Conservation (phyloP, 768 basidiomycete species). For the Lyophyllum decastes region DNA sequence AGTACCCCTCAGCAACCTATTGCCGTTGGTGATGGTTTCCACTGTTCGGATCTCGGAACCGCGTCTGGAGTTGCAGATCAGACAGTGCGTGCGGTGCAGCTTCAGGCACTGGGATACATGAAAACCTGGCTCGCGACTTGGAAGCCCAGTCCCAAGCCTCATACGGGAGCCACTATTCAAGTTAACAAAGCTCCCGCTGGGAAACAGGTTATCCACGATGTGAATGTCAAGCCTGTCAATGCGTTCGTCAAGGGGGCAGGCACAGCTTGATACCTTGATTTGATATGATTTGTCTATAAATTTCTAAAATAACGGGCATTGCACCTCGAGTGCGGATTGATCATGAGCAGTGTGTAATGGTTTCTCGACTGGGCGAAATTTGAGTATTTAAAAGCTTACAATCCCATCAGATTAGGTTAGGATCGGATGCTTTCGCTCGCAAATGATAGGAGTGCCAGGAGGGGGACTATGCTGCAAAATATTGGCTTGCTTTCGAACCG, state of each 20-base stretch:
- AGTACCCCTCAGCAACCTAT: slow-evolving; percentile 61
- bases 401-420: no score
- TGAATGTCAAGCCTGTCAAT: slow-evolving; percentile 30
- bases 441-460: no score
- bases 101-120: slow-evolving; percentile 51
- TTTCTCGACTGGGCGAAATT: no score
- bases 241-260: slow-evolving; percentile 35
- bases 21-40: slow-evolving; percentile 62
- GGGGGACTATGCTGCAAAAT: no score
- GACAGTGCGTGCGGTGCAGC: slow-evolving; percentile 56
- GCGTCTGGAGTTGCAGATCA: slow-evolving; percentile 44
- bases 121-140: slow-evolving; percentile 58
- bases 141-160: slow-evolving; percentile 22
- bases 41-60: slow-evolving; percentile 59
- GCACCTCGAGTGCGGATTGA: no score
- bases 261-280: slow-evolving; percentile 11
- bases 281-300: no score
- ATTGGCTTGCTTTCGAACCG: no score
- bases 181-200: neutral
- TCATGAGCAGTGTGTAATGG: no score
- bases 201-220: neutral
- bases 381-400: no score
- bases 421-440: no score
- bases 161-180: neutral
- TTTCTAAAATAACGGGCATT: no score